Conservation (phyloP, 768 basidiomycete genomes). For the Naganishia vaughanmartiniae region DNA sequence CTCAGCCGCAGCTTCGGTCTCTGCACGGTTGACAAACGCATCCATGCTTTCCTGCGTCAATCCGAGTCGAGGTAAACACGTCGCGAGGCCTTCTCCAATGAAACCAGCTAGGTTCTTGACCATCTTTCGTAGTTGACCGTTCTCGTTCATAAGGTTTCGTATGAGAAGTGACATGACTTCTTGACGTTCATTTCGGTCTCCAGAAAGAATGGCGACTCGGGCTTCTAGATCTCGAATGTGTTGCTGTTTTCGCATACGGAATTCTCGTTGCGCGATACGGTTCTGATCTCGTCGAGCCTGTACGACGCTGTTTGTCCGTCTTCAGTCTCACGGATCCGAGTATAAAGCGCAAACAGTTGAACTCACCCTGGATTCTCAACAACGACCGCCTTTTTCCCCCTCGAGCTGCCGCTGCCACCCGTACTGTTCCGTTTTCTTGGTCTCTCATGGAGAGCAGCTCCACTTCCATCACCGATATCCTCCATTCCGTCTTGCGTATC, state of each 20-base stretch:
- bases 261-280: constrained; percentile 79
- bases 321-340: background rate
- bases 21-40: constrained; percentile 74
- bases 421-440: constrained; percentile 1
- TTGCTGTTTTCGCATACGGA: constrained; percentile 77
- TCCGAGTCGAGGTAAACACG: constrained; percentile 49
- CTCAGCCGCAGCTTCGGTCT: constrained; percentile 92
- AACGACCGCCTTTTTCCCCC: constrained; percentile 15
- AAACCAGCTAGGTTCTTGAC: constrained; percentile 73
- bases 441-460: background rate
- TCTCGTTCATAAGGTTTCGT: constrained; percentile 82
- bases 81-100: constrained; percentile 68
- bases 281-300: constrained; percentile 50
- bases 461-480: background rate
- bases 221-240: constrained; percentile 95
- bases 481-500: constrained; percentile 9
- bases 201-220: constrained; percentile 88
- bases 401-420: constrained; percentile 3
- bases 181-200: constrained; percentile 83
- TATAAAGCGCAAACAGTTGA: background rate
- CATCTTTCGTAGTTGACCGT: constrained; percentile 74
- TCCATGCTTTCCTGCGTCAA: constrained; percentile 64
- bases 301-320: constrained; percentile 6
- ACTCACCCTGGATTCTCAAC: constrained; percentile 18
- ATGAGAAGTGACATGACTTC: constrained; percentile 77